Base-by-base conservation (phyloP, 352 stramenopile genomes). In the Thraustochytrium striatum region DNA sequence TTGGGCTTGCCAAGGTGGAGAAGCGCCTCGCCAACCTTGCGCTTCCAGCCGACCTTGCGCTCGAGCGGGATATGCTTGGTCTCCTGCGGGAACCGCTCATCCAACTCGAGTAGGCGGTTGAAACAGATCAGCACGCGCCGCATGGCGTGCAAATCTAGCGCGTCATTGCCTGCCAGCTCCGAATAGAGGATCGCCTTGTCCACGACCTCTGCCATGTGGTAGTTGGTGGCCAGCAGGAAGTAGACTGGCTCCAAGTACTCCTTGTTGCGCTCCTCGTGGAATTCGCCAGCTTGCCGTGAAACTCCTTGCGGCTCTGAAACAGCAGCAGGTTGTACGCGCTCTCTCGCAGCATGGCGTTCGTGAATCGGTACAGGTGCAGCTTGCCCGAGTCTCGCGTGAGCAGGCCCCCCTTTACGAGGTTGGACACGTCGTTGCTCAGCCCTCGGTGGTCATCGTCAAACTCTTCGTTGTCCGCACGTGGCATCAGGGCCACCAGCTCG, bases 281-380 rank as follows among this genome's bases (percentile, higher is more conserved):
- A 80, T 8, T 80, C 61, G 70, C 70, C 7, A 72, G 58, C 25
- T 72, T 81, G 21, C 36, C 9, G 28, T 80, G 70, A 5, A 80
- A 25, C 25, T 72, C 70, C 38, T 80, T 80, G 21, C 70, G 55
- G 41, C 79, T 75, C 47, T 80, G 55, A 41, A 80, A 80, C 2
- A 80, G 58, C 57, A 80, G 38, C 21, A 80, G 58, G 28, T 80
- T 80, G 35, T 80, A 80, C 5, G 70, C 70, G 30, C 55, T 72
- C 47, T 80, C 55, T 3, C 70, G 58, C 39, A 80, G 33, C 70
- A 80, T 69, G n/a, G 55, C 58, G 25, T 33, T 72, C 3, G 70
- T 59, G 47, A 80, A 80, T 3, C 70, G 28, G 68, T 72, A 80
- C 13, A 58, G 55, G 28, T 72, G 79, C 55, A 80, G 57, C 55